Percentiles rank a stretch among this genome's conserved stretches.
phyloP scores from a whole-genome alignment of 805 yeast genomes.

The Alloascoidea africana region DNA sequence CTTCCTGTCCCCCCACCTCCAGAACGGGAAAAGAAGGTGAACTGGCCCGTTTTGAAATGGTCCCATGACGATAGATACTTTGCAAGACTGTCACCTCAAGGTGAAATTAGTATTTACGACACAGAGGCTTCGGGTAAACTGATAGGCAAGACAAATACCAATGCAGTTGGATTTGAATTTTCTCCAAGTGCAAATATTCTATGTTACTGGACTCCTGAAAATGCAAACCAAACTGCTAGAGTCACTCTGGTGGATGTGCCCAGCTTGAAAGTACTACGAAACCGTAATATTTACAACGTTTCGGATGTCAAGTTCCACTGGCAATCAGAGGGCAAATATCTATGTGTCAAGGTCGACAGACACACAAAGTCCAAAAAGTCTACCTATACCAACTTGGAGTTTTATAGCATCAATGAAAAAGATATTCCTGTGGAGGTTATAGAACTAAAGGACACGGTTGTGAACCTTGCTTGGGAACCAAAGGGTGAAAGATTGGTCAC shows the following conservation, averaged over 20 bases:
- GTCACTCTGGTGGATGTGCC: slow-evolving; percentile 85
- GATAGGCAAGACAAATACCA: slow-evolving; percentile 76
- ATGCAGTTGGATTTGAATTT: slow-evolving; percentile 84
- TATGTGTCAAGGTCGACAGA: slow-evolving; percentile 93
- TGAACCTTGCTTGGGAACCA: slow-evolving; percentile 95
- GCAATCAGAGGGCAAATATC: slow-evolving; percentile 75
- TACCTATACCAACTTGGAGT: slow-evolving; percentile 78
- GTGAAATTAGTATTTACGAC: slow-evolving; percentile 80
- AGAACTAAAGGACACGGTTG: slow-evolving; percentile 80
- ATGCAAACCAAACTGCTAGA: slow-evolving; percentile 83
- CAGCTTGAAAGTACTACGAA: slow-evolving; percentile 67
- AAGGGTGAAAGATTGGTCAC: slow-evolving; percentile 73
- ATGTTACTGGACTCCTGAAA: slow-evolving; percentile 96
- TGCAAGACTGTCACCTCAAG: slow-evolving; percentile 87
- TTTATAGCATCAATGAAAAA: slow-evolving; percentile 75
- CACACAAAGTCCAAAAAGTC: slow-evolving; percentile 94
- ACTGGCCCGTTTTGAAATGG: slow-evolving; percentile 98
- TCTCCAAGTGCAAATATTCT: slow-evolving; percentile 74
- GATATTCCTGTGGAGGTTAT: slow-evolving; percentile 90
- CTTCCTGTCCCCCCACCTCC: slow-evolving; percentile 66
- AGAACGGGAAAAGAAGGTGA: slow-evolving; percentile 49
- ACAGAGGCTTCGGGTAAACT: slow-evolving; percentile 57
- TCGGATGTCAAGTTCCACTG: slow-evolving; percentile 82
- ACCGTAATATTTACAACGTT: slow-evolving; percentile 90
- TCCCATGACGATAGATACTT: slow-evolving; percentile 83